Evolutionary conservation across 73 alveolate species (phyloP).

Genomic region (Paramecium octaurelia): DNA sequence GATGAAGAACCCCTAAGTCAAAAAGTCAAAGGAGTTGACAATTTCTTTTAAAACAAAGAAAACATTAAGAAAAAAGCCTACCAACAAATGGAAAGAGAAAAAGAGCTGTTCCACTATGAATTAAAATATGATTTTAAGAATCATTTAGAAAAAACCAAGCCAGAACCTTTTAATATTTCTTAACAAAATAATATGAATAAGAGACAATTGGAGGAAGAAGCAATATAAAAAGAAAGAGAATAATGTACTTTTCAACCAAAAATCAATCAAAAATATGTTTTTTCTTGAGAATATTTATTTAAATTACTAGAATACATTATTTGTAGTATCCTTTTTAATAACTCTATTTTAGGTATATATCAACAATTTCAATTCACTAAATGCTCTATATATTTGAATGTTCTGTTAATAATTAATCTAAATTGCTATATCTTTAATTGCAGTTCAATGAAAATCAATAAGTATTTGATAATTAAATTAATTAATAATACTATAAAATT

Average conservation of each 20-base stretch:
- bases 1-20: slow-evolving; percentile 40
- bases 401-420: no score
- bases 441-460: background rate
- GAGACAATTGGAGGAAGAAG: slow-evolving; percentile 1
- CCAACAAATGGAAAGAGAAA: slow-evolving; percentile 31
- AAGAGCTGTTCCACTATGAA: slow-evolving; percentile 48
- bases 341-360: background rate
- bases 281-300: background rate
- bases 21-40: slow-evolving; percentile 48
- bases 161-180: slow-evolving; percentile 19
- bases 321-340: background rate
- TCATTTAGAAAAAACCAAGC: slow-evolving; percentile 27
- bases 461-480: background rate
- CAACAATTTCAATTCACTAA: background rate
- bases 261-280: background rate
- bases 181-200: background rate
- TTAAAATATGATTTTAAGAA: slow-evolving; percentile 31
- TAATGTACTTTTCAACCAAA: slow-evolving; percentile 31
- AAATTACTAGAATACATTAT: background rate
- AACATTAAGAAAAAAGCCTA: background rate
- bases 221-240: slow-evolving; percentile 1
- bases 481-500: background rate
- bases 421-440: background rate
- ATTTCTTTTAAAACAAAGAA: slow-evolving; percentile 47
- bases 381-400: background rate